These are phyloP conservation scores for Candida glaebosa DNA, from an alignment of 805 yeast genomes.

Conservation along the genomic window DNA sequence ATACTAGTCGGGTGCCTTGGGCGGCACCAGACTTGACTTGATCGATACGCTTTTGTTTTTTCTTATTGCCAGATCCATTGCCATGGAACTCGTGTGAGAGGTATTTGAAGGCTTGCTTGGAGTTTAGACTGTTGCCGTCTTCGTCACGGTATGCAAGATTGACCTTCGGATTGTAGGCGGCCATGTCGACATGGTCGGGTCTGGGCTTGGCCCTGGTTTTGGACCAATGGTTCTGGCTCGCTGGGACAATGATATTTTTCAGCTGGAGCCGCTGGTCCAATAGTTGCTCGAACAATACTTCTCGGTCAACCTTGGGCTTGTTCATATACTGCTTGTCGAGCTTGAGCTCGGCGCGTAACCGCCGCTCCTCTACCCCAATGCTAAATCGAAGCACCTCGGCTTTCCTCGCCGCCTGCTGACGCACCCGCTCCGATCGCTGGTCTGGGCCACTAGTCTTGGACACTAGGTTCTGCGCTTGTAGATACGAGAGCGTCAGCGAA, in stretches of 20 bases:
- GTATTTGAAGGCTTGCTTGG: constrained; percentile 74
- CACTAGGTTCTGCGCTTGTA: constrained; percentile 20
- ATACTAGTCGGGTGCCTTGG: background rate
- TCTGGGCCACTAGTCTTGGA: constrained; percentile 8
- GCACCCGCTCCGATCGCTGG: constrained; percentile 13
- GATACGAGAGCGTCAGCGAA: constrained; percentile 25
- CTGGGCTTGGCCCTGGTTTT: background rate
- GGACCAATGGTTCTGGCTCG: background rate
- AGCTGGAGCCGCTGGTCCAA: constrained; percentile 27
- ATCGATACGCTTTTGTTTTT: constrained; percentile 1
- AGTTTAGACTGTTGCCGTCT: constrained; percentile 52
- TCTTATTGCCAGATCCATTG: constrained; percentile 12
- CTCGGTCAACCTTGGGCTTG: constrained; percentile 27
- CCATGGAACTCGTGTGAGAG: constrained; percentile 81
- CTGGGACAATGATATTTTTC: constrained; percentile 17
- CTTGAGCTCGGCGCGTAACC: constrained; percentile 26
- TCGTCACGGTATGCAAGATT: constrained; percentile 61
- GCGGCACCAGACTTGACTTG: constrained; percentile 1
- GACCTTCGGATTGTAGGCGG: constrained; percentile 45
- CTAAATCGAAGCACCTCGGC: constrained; percentile 28
- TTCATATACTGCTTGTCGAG: constrained; percentile 22
- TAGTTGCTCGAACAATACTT: constrained; percentile 18
- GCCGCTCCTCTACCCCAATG: constrained; percentile 31
- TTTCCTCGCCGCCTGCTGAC: constrained; percentile 22
- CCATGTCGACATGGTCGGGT: background rate